These are phyloP conservation scores for Chlorella sorokiniana DNA, from an alignment of 139 green algal genomes.

Conservation along the genomic window DNA sequence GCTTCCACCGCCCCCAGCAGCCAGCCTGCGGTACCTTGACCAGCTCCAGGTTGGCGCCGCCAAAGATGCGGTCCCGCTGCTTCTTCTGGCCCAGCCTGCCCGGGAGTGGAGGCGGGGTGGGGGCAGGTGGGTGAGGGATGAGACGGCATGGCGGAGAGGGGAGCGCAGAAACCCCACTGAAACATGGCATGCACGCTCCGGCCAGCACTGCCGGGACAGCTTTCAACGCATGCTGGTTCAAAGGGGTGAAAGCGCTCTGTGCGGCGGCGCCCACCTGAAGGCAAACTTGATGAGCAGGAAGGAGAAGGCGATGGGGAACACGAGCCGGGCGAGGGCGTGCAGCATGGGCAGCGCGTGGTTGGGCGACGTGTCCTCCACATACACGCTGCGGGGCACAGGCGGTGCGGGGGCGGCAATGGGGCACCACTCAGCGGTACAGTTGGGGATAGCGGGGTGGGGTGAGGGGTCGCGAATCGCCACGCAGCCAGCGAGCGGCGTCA, in stretches of 20 bases:
- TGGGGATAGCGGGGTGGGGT: no score
- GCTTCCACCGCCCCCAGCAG: background rate
- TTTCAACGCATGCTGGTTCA: no score
- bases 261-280: conserved; percentile 40
- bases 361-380: conserved; percentile 35
- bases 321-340: conserved; percentile 38
- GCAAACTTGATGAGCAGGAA: conserved; percentile 56
- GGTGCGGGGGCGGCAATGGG: background rate
- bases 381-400: conserved; percentile 21
- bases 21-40: conserved; percentile 26
- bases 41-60: conserved; percentile 59
- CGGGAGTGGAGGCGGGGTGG: background rate
- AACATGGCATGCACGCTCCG: no score
- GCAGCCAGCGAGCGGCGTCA: no score
- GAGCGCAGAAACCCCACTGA: no score
- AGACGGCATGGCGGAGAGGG: background rate
- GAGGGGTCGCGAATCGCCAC: no score
- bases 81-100: conserved; percentile 45
- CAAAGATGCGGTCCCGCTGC: conserved; percentile 68
- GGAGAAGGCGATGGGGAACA: conserved; percentile 57
- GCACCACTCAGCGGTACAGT: background rate
- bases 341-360: conserved; percentile 38
- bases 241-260: no score
- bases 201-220: no score
- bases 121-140: background rate